These are phyloP conservation scores for Uncinocarpus reesii DNA, from an alignment of 2,329 filamentous ascomycete genomes.

Conservation along the genomic window DNA sequence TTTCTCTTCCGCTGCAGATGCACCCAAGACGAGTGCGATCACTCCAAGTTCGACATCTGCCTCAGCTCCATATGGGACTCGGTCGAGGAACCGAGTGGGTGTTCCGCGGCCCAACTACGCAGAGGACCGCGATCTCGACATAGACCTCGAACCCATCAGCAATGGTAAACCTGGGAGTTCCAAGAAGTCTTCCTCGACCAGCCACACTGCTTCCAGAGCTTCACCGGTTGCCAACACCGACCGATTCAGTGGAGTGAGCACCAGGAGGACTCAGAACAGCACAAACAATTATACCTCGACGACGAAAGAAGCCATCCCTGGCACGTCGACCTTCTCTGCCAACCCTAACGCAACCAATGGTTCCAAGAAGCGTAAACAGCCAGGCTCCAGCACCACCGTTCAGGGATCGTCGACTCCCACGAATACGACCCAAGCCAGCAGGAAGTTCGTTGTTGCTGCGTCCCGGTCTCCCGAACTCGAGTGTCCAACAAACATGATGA, in stretches of 20 bases:
- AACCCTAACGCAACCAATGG: constrained; percentile 38
- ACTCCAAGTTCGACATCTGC: constrained; percentile 35
- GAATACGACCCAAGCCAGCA: constrained; percentile 12
- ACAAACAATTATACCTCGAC: constrained; percentile 24
- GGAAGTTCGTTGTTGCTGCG: constrained; percentile 30
- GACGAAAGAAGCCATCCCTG: constrained; percentile 44
- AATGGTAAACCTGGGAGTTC: constrained; percentile 23
- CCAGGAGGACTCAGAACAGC: constrained; percentile 32
- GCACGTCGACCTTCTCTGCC: constrained; percentile 50
- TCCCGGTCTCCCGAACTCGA: constrained; percentile 23
- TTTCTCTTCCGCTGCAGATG: constrained; percentile 24
- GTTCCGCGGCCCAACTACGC: constrained; percentile 84
- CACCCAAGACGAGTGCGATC: constrained; percentile 25
- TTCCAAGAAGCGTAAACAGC: constrained; percentile 79
- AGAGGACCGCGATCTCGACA: constrained; percentile 81
- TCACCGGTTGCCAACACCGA: constrained; percentile 29
- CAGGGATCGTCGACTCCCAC: constrained; percentile 24
- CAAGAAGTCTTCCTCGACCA: constrained; percentile 25
- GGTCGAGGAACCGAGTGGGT: constrained; percentile 71
- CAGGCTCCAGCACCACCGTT: constrained; percentile 33
- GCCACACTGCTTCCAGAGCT: constrained; percentile 24
- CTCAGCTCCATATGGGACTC: constrained; percentile 74
- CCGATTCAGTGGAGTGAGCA: constrained; percentile 31
- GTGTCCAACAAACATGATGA: constrained; percentile 72
- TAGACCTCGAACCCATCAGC: constrained; percentile 61